Conservation (phyloP, 163 green algal species). For the Coccomyxa subellipsoidea region DNA sequence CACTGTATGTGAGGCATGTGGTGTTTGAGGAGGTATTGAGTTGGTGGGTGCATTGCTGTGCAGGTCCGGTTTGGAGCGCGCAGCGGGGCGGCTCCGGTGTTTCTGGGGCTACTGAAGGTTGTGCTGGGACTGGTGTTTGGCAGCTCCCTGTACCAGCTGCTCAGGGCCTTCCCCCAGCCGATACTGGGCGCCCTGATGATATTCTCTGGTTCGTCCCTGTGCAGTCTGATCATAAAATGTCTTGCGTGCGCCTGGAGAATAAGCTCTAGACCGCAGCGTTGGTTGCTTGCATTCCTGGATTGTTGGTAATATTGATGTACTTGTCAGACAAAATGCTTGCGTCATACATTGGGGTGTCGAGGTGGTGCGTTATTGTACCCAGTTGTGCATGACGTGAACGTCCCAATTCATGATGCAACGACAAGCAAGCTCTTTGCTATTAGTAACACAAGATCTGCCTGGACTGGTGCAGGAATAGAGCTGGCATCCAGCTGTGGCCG, state of each 20-base stretch:
- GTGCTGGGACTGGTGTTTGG: constrained; percentile 65
- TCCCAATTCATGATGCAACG: too few relatives aligned
- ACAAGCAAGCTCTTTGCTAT: too few relatives aligned
- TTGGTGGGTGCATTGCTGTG: too few relatives aligned
- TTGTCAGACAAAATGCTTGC: too few relatives aligned
- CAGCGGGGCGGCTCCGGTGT: constrained; percentile 54
- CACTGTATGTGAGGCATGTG: too few relatives aligned
- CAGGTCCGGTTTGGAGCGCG: constrained; percentile 71
- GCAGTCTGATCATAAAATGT: too few relatives aligned
- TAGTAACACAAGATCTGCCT: too few relatives aligned
- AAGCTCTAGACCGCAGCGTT: not conserved
- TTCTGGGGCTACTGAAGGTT: constrained; percentile 71
- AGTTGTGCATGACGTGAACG: too few relatives aligned
- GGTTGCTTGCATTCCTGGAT: not conserved
- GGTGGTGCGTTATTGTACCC: too few relatives aligned
- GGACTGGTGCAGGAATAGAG: constrained; percentile 1
- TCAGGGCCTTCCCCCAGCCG: constrained; percentile 58
- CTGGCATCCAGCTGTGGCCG: constrained; percentile 4
- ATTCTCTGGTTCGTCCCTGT: constrained; percentile 43
- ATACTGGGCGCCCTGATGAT: constrained; percentile 69
- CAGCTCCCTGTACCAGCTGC: constrained; percentile 52
- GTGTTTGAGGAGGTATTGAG: too few relatives aligned
- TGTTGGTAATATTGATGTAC: not conserved
- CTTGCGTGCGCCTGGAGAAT: not conserved
- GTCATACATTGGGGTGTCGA: too few relatives aligned